A percentile compares a stretch with the other conserved stretches of the same genome.
Evolutionary conservation across 768 basidiomycete species (phyloP).

Genomic region (Leccinum disarticulatum): DNA sequence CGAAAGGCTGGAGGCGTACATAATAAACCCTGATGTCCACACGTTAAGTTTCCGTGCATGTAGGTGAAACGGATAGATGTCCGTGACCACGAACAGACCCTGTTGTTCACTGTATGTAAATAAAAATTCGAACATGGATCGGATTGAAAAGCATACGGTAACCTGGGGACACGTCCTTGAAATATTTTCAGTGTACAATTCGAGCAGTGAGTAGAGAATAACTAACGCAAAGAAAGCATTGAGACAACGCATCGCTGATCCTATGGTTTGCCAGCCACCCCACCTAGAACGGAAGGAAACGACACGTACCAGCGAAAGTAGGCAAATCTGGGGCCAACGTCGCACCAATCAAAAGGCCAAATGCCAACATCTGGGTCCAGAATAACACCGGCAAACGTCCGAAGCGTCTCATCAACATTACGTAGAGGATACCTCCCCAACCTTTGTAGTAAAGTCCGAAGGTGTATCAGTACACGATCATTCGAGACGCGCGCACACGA

Average conservation of each 20-base stretch:
- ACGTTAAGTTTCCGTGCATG: conserved; percentile 52
- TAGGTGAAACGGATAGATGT: conserved; percentile 54
- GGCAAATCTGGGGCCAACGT: conserved; percentile 49
- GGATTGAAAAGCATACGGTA: conserved; percentile 31
- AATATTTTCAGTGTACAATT: neutral
- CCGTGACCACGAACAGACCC: conserved; percentile 48
- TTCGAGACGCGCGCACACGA: neutral
- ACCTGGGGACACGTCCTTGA: conserved; percentile 52
- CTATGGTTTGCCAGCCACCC: neutral
- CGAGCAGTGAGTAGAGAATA: neutral
- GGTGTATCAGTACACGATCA: conserved; percentile 5
- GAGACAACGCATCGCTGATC: conserved; percentile 33
- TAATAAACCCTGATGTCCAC: conserved; percentile 55
- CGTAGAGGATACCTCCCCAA: conserved; percentile 31
- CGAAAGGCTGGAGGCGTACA: conserved; percentile 44
- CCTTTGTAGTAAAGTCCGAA: conserved; percentile 11
- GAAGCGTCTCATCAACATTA: conserved; percentile 32
- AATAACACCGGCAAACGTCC: conserved; percentile 32
- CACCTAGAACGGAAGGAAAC: neutral
- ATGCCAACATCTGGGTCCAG: conserved; percentile 38
- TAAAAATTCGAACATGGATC: neutral
- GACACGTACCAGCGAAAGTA: conserved; percentile 44
- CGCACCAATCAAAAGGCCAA: conserved; percentile 50
- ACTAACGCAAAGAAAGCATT: conserved; percentile 33
- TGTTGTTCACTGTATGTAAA: conserved; percentile 7